phyloP scores from a whole-genome alignment of 495 filamentous ascomycete genomes.

The Neurospora sp. region DNA sequence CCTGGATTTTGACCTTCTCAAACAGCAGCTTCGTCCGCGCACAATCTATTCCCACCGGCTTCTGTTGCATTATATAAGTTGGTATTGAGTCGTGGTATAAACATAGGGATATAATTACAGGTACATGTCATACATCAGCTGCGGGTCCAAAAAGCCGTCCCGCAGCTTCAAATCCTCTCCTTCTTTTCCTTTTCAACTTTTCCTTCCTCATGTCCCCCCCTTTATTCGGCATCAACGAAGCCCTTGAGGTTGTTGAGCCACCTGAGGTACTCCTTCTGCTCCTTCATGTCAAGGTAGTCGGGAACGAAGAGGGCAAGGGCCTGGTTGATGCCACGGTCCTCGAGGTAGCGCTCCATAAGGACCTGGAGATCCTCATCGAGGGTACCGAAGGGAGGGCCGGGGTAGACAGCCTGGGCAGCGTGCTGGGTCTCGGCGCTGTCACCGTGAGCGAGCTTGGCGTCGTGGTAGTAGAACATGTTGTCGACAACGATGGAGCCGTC shows the following conservation, averaged over 20 bases:
- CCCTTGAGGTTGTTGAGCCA: conserved; percentile 82
- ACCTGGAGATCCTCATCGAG: conserved; percentile 93
- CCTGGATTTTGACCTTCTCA: background rate
- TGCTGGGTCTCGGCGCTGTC: conserved; percentile 35
- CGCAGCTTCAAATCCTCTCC: background rate
- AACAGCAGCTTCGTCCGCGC: background rate
- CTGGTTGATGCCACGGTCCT: conserved; percentile 86
- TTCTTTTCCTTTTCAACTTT: background rate
- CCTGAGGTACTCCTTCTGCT: conserved; percentile 91
- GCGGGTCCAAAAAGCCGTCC: background rate
- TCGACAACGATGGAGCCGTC: conserved; percentile 84
- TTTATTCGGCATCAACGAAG: conserved; percentile 57
- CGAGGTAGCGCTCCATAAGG: conserved; percentile 84
- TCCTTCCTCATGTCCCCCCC: background rate
- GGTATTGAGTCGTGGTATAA: background rate
- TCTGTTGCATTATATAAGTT: background rate
- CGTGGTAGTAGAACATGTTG: conserved; percentile 77
- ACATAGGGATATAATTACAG: background rate
- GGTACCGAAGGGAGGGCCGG: conserved; percentile 85
- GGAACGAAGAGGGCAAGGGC: conserved; percentile 82
- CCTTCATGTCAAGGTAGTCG: conserved; percentile 97
- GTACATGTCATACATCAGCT: background rate
- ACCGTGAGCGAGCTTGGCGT: conserved; percentile 56
- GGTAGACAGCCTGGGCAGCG: conserved; percentile 63
- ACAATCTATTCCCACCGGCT: background rate